phyloP scores from a whole-genome alignment of 2,329 filamentous ascomycete species.

The Ilyonectria robusta region DNA sequence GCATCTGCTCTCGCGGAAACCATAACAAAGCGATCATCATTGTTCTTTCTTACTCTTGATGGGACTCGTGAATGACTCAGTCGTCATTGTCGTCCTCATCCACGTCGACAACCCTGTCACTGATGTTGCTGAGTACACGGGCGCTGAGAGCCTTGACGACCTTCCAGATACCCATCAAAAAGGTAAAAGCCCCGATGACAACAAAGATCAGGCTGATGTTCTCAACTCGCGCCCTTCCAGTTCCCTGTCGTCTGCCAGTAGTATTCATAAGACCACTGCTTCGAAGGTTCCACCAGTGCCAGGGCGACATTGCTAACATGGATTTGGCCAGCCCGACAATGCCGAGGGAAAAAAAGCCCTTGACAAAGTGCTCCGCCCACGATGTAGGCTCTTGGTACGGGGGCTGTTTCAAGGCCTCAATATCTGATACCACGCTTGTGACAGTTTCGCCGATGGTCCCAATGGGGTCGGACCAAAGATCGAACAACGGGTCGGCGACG shows the following conservation, averaged over 20 bases:
- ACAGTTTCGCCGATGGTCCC: conserved; percentile 71
- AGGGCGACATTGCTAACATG: conserved; percentile 80
- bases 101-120: conserved; percentile 88
- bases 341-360: conserved; percentile 91
- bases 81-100: conserved; percentile 71
- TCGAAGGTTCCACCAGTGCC: conserved; percentile 83
- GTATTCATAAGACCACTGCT: conserved; percentile 69
- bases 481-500: conserved; percentile 91
- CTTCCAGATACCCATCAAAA: conserved; percentile 89
- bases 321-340: conserved; percentile 88
- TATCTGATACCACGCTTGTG: conserved; percentile 59
- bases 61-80: conserved; percentile 54
- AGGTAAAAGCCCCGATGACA: conserved; percentile 83
- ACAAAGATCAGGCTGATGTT: conserved; percentile 86
- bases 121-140: conserved; percentile 80
- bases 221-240: conserved; percentile 83
- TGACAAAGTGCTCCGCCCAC: conserved; percentile 89
- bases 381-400: conserved; percentile 67
- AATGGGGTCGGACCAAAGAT: conserved; percentile 86
- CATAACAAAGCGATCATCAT: conserved; percentile 38
- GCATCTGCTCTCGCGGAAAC: conserved; percentile 1
- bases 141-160: conserved; percentile 81
- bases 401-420: conserved; percentile 53
- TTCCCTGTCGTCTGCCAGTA: conserved; percentile 68
- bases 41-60: conserved; percentile 56